These are phyloP conservation scores for Fusarium nodosum DNA, from an alignment of 2,329 filamentous ascomycete species.

Conservation along the genomic window DNA sequence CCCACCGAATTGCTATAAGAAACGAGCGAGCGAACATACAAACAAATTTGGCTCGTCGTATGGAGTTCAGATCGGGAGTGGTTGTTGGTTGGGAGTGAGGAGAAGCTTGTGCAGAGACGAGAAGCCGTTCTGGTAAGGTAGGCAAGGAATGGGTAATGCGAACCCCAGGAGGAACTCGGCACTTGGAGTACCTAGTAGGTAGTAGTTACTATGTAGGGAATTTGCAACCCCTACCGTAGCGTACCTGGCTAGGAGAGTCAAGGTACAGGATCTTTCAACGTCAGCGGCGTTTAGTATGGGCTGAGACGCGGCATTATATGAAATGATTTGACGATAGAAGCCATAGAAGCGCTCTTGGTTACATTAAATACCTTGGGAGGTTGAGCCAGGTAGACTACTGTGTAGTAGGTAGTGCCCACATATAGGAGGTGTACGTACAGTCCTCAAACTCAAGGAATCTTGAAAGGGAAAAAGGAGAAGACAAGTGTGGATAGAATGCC, in stretches of 20 bases:
- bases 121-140: constrained; percentile 30
- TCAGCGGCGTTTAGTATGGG: constrained; percentile 36
- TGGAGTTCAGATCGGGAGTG: constrained; percentile 12
- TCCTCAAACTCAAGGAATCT: constrained; percentile 1
- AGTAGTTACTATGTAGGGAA: neutral
- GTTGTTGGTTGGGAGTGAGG: constrained; percentile 22
- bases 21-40: neutral
- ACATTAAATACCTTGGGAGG: neutral
- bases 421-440: neutral
- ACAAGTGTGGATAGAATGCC: constrained; percentile 11
- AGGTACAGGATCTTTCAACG: constrained; percentile 23
- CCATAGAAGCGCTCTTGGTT: neutral
- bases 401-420: neutral
- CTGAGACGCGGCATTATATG: constrained; percentile 1
- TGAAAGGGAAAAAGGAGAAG: constrained; percentile 10
- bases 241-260: constrained; percentile 29
- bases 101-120: constrained; percentile 36
- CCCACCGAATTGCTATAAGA: constrained; percentile 17
- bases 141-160: constrained; percentile 1
- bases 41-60: neutral
- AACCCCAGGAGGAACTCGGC: constrained; percentile 29
- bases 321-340: constrained; percentile 4
- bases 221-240: constrained; percentile 18
- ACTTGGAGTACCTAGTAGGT: constrained; percentile 21
- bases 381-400: neutral